Percentiles rank a stretch among this genome's conserved stretches.
phyloP scores from a whole-genome alignment of 2,329 filamentous ascomycete species.

The Cladosporium sp. region DNA sequence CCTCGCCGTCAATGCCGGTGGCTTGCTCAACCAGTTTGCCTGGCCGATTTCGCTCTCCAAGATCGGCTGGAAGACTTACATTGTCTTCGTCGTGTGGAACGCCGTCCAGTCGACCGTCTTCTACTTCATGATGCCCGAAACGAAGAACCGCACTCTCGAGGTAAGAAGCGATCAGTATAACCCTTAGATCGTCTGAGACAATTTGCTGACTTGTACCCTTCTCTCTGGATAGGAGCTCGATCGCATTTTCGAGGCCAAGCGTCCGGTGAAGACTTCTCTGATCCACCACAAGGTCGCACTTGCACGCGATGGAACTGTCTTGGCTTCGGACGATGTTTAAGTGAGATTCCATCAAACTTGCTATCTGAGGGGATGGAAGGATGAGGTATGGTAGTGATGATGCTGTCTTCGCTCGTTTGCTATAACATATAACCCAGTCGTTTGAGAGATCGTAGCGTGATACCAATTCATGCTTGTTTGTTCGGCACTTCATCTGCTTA shows the following conservation, averaged over 20 bases:
- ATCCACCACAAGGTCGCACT: conserved; percentile 23
- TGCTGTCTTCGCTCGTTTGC: neutral
- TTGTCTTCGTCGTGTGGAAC: conserved; percentile 32
- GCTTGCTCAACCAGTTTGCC: conserved; percentile 38
- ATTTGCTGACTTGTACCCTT: no score
- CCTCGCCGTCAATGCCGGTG: conserved; percentile 40
- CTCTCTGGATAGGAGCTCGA: no score
- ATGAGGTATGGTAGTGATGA: neutral
- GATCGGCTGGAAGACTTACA: conserved; percentile 27
- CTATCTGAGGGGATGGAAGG: no score
- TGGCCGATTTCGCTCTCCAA: conserved; percentile 26
- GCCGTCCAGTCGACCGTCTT: conserved; percentile 30
- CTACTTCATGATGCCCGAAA: conserved; percentile 38
- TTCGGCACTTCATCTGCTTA: no score
- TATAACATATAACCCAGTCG: neutral
- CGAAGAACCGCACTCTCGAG: conserved; percentile 41
- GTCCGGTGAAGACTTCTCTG: conserved; percentile 36
- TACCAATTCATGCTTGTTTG: neutral
- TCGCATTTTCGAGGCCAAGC: conserved; percentile 38
- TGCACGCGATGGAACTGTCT: conserved; percentile 20
- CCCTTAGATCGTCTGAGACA: no score
- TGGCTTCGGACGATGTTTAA: conserved; percentile 22
- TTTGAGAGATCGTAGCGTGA: neutral
- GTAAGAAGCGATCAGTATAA: no score
- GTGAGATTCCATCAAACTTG: neutral